Percentiles rank a stretch among this genome's conserved stretches.
These are phyloP conservation scores for Cystobasidiaceae sp. DNA, from an alignment of 1,284 basidiomycete species.

Conservation along the genomic window DNA sequence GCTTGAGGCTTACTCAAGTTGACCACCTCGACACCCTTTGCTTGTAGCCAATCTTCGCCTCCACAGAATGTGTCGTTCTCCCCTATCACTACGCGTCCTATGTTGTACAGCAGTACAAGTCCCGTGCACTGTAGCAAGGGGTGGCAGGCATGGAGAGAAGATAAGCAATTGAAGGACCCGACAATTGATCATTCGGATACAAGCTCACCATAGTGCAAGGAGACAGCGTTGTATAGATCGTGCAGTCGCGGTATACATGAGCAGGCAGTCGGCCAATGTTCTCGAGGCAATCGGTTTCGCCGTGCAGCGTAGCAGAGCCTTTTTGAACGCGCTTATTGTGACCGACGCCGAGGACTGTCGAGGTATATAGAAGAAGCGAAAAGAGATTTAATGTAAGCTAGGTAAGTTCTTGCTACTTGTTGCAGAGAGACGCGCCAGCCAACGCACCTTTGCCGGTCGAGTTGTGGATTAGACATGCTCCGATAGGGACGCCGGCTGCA, in stretches of 20 bases:
- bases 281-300: slow-evolving; percentile 40
- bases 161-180: too few relatives aligned
- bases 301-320: slow-evolving; percentile 13
- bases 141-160: too few relatives aligned
- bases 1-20: slow-evolving; percentile 39
- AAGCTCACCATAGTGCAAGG: slow-evolving; percentile 2
- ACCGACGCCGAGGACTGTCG: slow-evolving; percentile 27
- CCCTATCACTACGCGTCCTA: slow-evolving; percentile 41
- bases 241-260: slow-evolving; percentile 39
- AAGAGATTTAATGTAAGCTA: too few relatives aligned
- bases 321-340: slow-evolving; percentile 23
- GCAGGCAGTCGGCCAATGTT: slow-evolving; percentile 39
- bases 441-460: neutral
- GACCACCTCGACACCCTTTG: slow-evolving; percentile 40
- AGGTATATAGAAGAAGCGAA: too few relatives aligned
- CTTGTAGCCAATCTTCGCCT: slow-evolving; percentile 37
- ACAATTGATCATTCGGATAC: neutral
- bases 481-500: slow-evolving; percentile 21
- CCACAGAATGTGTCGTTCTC: slow-evolving; percentile 43
- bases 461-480: slow-evolving; percentile 21
- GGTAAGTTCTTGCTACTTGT: too few relatives aligned
- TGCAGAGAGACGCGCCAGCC: too few relatives aligned
- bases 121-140: slow-evolving; percentile 36
- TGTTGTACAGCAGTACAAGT: slow-evolving; percentile 31
- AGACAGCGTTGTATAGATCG: slow-evolving; percentile 31